These are phyloP conservation scores for Teratosphaeria viscida DNA, from an alignment of 2,329 filamentous ascomycete genomes.

Conservation along the genomic window DNA sequence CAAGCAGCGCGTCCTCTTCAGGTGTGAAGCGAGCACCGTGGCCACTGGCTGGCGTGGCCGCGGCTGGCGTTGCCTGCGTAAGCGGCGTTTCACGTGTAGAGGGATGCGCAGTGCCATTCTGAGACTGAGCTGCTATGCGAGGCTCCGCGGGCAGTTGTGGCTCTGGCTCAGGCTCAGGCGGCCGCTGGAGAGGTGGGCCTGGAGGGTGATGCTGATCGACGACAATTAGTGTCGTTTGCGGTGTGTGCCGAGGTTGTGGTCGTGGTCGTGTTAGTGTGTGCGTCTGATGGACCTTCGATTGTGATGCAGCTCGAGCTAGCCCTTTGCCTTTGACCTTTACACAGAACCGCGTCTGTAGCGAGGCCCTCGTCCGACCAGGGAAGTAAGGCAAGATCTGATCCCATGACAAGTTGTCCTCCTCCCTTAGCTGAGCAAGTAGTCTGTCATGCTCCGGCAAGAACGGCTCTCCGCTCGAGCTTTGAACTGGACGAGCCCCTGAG, in stretches of 20 bases:
- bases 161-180: not conserved
- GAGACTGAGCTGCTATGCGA: not conserved
- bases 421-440: conserved; percentile 31
- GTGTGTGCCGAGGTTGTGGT: not conserved
- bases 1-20: not conserved
- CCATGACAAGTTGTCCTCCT: conserved; percentile 29
- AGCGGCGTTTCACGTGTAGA: not conserved
- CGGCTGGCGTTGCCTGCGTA: not conserved
- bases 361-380: conserved; percentile 20
- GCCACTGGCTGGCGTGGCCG: not conserved
- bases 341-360: conserved; percentile 20
- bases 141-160: not conserved
- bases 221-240: not conserved
- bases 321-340: conserved; percentile 2
- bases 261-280: not conserved
- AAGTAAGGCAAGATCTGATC: conserved; percentile 26
- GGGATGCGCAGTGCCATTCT: not conserved
- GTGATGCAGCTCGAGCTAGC: not conserved
- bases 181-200: not conserved
- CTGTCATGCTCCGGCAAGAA: conserved; percentile 22
- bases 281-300: not conserved
- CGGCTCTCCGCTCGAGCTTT: not conserved
- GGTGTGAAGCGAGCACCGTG: not conserved
- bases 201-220: not conserved
- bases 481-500: not conserved